phyloP scores from a whole-genome alignment of 495 filamentous ascomycete species.

The Tuber brumale region DNA sequence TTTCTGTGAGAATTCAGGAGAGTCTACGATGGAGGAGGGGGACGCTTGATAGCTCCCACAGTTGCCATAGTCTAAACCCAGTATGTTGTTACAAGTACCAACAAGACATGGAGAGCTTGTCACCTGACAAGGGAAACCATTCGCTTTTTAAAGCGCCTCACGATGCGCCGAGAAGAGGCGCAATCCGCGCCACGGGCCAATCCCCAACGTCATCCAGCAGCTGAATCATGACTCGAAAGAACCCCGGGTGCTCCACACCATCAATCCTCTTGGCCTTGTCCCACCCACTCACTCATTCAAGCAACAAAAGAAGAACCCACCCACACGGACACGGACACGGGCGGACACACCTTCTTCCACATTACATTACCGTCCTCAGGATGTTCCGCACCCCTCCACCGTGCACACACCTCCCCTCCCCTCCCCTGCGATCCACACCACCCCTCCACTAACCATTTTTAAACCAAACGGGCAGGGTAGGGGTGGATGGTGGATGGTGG shows the following conservation, averaged over 20 bases:
- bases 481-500: not conserved
- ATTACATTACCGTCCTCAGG: not conserved
- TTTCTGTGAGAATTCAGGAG: not conserved
- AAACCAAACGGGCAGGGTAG: slow-evolving; percentile 1
- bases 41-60: not conserved
- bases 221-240: slow-evolving; percentile 31
- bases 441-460: not conserved
- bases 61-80: not conserved
- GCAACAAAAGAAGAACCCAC: not conserved
- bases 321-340: not conserved
- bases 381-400: not conserved
- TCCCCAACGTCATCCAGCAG: slow-evolving; percentile 20
- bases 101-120: not conserved
- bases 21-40: not conserved
- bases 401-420: not conserved
- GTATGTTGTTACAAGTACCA: too few relatives aligned
- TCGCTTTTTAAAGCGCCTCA: not conserved
- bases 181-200: slow-evolving; percentile 32
- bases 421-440: not conserved
- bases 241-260: slow-evolving; percentile 2
- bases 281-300: not conserved
- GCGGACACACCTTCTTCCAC: not conserved
- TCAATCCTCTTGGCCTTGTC: not conserved
- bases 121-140: not conserved
- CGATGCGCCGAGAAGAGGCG: not conserved